Evolutionary conservation across 2,329 filamentous ascomycete genomes (phyloP), one percentile per base, ranked within the genome.

Genomic region (Gliomastix tumulicola): DNA sequence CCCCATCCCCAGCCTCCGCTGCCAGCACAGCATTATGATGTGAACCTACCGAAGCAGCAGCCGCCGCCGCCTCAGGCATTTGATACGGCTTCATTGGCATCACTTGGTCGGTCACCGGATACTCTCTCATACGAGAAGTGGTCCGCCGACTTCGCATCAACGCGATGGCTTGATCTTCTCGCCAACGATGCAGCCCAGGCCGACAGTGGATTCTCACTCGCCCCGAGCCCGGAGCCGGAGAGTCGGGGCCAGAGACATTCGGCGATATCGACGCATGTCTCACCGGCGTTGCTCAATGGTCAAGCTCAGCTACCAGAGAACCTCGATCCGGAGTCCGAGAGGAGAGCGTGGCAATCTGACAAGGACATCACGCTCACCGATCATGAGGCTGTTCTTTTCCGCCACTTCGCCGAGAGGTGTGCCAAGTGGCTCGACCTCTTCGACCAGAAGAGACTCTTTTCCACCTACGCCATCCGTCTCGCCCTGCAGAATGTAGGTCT

Each of bases 401-500:
- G 51, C 3, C 48, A 49, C 35, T 58, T 54, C 34, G 48, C 49
- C 6, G 54, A 57, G 30, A 36, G 43, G 4, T 44, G 35, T n/a
- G 34, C 42, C 3, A 35, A 16, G 15, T 44, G 42, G 41, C 35
- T 45, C 2, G 43, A 45, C 18, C 17, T 41, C 6, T 36, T 45
- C 6, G 43, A 45, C 23, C 41, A 41, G 15, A 34, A 37, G 5
- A 21, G 27, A 11, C 35, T 37, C 4, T 43, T 45, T 21, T 41
- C 43, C 10, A 45, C 34, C 20, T 41, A 43, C 17, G 38, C 39
- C 8, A 37, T 39, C 11, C 36, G 41, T 7, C 32, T 45, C 7
- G 41, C 43, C 7, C 39, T 44, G 7, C 62, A 65, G 21, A 76
- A 78, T 44, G 52, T 65, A 23, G 73, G 74, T 1, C 45, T 77